Evolutionary conservation across 2,329 filamentous ascomycete species (phyloP).

Genomic region (Beauveria brongniartii): DNA sequence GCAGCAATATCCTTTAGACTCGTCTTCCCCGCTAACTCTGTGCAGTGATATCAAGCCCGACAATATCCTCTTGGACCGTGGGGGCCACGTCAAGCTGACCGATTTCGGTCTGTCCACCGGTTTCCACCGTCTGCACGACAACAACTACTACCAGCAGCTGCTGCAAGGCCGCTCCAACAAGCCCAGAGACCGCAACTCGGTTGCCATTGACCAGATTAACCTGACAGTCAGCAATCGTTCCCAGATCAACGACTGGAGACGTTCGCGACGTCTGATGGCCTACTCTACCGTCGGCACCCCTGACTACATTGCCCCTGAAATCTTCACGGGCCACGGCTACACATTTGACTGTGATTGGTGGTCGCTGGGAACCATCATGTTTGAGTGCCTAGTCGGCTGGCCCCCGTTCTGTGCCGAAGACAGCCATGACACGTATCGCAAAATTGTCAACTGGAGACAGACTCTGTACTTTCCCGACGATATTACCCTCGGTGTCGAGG

Average conservation of each 20-base stretch:
- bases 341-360: conserved; percentile 98
- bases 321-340: conserved; percentile 94
- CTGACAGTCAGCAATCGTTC: conserved; percentile 95
- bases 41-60: conserved; percentile 95
- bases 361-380: conserved; percentile 99
- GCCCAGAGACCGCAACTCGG: conserved; percentile 78
- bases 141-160: conserved; percentile 96
- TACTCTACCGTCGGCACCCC: conserved; percentile 98
- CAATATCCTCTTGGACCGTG: conserved; percentile 91
- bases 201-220: conserved; percentile 96
- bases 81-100: conserved; percentile 95
- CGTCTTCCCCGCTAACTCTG: neutral
- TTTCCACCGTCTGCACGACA: conserved; percentile 96
- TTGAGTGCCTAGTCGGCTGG: conserved; percentile 97
- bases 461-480: conserved; percentile 96
- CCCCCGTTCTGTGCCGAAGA: conserved; percentile 98
- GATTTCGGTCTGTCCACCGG: conserved; percentile 97
- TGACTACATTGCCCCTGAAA: conserved; percentile 97
- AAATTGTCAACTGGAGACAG: conserved; percentile 98
- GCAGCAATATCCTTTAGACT: conserved; percentile 22
- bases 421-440: conserved; percentile 94
- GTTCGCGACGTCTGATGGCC: conserved; percentile 88
- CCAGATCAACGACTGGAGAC: conserved; percentile 98
- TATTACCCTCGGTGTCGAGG: conserved; percentile 77
- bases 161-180: conserved; percentile 70